These are phyloP conservation scores for Marasmius tenuissimus DNA, from an alignment of 1,284 basidiomycete species.

Conservation along the genomic window DNA sequence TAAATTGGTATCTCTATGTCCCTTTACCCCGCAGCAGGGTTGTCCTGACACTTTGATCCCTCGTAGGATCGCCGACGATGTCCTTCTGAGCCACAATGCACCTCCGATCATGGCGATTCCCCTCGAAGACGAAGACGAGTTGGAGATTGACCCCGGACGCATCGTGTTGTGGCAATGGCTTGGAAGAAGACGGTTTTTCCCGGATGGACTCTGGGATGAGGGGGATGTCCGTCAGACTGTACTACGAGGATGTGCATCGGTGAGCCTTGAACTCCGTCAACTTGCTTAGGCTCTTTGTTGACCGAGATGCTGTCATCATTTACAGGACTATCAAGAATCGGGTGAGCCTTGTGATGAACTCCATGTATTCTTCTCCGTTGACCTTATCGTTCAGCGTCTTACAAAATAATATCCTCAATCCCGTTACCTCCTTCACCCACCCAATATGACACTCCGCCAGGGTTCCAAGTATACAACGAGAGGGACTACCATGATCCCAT, in stretches of 20 bases:
- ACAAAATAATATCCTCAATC: constrained; percentile 55
- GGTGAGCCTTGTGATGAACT: constrained; percentile 35
- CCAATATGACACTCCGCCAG: constrained; percentile 30
- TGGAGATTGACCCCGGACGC: constrained; percentile 45
- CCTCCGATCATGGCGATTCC: constrained; percentile 48
- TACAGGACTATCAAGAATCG: constrained; percentile 72
- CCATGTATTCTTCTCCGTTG: constrained; percentile 5
- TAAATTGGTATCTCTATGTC: constrained; percentile 55
- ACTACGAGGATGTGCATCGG: constrained; percentile 59
- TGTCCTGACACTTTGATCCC: background rate
- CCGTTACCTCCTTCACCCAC: constrained; percentile 39
- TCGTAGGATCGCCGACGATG: constrained; percentile 58
- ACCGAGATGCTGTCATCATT: constrained; percentile 3
- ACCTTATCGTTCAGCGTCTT: constrained; percentile 45
- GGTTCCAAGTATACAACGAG: constrained; percentile 42
- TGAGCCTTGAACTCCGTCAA: constrained; percentile 31
- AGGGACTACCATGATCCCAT: constrained; percentile 49
- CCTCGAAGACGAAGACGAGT: constrained; percentile 16
- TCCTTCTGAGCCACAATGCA: constrained; percentile 60
- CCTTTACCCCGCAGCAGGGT: no score
- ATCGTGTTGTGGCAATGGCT: constrained; percentile 69
- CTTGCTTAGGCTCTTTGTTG: background rate
- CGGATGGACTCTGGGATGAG: constrained; percentile 31
- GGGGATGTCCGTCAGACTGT: constrained; percentile 33
- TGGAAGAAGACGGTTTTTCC: constrained; percentile 64